These are phyloP conservation scores for Suillus fuscotomentosus DNA, from an alignment of 768 basidiomycete genomes.

Conservation along the genomic window DNA sequence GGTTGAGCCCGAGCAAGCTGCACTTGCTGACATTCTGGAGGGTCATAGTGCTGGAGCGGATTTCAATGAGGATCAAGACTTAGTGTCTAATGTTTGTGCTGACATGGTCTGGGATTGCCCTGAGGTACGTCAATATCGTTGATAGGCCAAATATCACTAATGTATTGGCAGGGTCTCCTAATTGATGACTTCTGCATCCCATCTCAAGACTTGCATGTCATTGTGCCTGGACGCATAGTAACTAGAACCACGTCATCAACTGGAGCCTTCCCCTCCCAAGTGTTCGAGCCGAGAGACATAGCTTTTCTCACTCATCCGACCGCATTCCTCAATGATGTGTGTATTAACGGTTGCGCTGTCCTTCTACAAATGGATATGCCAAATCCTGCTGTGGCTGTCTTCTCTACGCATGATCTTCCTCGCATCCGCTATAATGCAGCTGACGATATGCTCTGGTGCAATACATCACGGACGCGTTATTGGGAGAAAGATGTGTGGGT, in stretches of 20 bases:
- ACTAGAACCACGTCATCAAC: not conserved
- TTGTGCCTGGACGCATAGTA: not conserved
- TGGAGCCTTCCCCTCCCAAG: too few relatives aligned
- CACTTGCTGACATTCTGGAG: not conserved
- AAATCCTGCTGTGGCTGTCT: too few relatives aligned
- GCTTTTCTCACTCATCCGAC: too few relatives aligned
- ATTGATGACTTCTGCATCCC: not conserved
- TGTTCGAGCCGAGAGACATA: too few relatives aligned
- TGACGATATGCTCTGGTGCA: too few relatives aligned
- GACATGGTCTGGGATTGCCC: not conserved
- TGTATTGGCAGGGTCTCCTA: not conserved
- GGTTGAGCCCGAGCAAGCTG: not conserved
- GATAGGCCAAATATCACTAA: not conserved
- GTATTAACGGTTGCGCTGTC: too few relatives aligned
- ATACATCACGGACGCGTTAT: too few relatives aligned
- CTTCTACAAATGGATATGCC: too few relatives aligned
- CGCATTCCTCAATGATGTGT: too few relatives aligned
- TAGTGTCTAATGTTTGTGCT: not conserved
- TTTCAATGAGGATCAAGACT: not conserved
- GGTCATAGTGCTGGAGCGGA: not conserved
- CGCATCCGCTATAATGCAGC: too few relatives aligned
- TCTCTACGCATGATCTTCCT: too few relatives aligned
- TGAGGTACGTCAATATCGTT: not conserved
- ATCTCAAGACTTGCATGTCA: not conserved
- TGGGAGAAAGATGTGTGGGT: too few relatives aligned